Evolutionary conservation across 2,329 filamentous ascomycete genomes (phyloP), one percentile per base, ranked within the genome.

Genomic region (Gyromitra esculenta): DNA sequence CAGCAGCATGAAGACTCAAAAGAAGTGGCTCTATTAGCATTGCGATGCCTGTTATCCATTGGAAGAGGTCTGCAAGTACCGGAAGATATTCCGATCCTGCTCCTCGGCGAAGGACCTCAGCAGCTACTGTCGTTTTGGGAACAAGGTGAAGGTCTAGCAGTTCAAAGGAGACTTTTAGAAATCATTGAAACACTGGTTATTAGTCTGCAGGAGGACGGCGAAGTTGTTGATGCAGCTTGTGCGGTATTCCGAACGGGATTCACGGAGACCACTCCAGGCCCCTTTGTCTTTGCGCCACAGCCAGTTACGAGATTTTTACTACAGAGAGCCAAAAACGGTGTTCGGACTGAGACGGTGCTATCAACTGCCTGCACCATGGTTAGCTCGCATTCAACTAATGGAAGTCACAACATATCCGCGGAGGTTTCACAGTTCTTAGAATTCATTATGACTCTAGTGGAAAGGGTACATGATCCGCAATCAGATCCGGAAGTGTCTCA

Each of bases 231-330:
- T 81, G 86, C 89, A 2, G 89, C 91, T 43, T 96, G 92, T 83
- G 87, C 86, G 73, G 88, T 94, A 62, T 86, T 95, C 64, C 89
- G 90, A 52, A 88, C 89, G 21, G 93, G 93, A 0, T 94, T 94
- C 81, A 90, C 90, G 0, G 93, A 96, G 82, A 87, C 86, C 0
- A 88, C 89, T 35, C 88, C 91, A 1, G 92, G 92, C 0, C 91
- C 92, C 0, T 95, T 96, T 80, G 92, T 94, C 7, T 89, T 96
- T 76, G 87, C 90, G 1, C 86, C 91, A 0, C 84, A 87, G 0
- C 86, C 89, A 78, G 88, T 92, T n/a, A 88, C 90, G 9, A 86
- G 89, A 54, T 91, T 92, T 81, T 86, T 96, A 60, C 85, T 87
- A 2, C 87, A 87, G 66, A 87, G 90, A 25, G 85, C 84, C 0